A percentile compares a stretch with the other conserved stretches of the same genome.
Conservation (phyloP, 345 rosid species). For the Barbarea vulgaris region DNA sequence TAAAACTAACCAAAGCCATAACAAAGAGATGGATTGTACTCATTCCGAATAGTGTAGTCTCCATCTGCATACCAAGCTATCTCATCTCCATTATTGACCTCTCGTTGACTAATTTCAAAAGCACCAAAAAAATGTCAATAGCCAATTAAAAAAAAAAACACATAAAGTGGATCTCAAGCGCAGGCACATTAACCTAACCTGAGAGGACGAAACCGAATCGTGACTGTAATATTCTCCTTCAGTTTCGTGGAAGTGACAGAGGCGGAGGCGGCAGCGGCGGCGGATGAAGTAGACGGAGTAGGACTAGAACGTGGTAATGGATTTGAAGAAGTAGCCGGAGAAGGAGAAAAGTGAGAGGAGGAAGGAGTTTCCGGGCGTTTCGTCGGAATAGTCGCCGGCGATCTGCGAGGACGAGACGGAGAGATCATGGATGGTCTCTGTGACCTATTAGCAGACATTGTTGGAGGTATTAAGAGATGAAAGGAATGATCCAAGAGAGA, state of each 20-base stretch:
- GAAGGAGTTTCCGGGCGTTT: conserved; percentile 58
- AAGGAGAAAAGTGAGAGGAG: conserved; percentile 47
- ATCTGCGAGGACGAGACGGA: conserved; percentile 79
- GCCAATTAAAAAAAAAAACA: background rate
- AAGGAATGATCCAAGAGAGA: conserved; percentile 9
- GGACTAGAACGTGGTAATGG: conserved; percentile 38
- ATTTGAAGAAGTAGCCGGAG: conserved; percentile 47
- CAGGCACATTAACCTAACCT: conserved; percentile 46
- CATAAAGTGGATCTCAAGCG: conserved; percentile 9
- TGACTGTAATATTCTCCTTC: conserved; percentile 78
- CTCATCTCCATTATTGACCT: conserved; percentile 82
- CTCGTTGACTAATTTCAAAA: conserved; percentile 53
- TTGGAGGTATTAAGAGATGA: background rate
- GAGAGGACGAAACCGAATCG: conserved; percentile 86
- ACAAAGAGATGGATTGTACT: conserved; percentile 65
- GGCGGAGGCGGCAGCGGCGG: conserved; percentile 26
- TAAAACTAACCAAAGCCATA: conserved; percentile 72
- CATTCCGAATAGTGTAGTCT: conserved; percentile 68
- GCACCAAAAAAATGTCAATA: conserved; percentile 14
- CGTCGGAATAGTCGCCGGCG: conserved; percentile 49
- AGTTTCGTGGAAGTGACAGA: conserved; percentile 40
- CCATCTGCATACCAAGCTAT: conserved; percentile 90
- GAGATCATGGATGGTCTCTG: conserved; percentile 66
- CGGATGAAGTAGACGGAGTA: conserved; percentile 42
- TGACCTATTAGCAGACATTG: conserved; percentile 65